phyloP scores from a whole-genome alignment of 2,329 filamentous ascomycete species.

The Ophiosphaerella korrae region DNA sequence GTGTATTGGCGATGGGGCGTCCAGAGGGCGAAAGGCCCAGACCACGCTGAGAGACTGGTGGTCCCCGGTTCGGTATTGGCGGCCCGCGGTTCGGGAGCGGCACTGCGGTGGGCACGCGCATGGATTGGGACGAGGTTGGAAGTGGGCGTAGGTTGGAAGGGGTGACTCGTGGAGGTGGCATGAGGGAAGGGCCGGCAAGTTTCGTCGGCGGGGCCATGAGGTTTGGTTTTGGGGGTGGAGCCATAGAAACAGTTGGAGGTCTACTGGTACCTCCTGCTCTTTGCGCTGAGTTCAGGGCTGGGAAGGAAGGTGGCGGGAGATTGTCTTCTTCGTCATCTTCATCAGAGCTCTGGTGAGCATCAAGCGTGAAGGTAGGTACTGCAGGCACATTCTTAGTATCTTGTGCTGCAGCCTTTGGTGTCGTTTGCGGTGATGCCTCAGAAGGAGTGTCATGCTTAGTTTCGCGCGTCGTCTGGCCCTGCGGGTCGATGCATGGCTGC shows the following conservation, averaged over 20 bases:
- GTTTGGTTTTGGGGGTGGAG: constrained; percentile 24
- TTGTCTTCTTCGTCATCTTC: constrained; percentile 41
- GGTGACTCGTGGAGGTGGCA: constrained; percentile 45
- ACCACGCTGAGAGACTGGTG: constrained; percentile 49
- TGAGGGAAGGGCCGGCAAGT: constrained; percentile 32
- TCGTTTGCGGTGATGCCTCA: constrained; percentile 34
- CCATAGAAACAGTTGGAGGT: constrained; percentile 18
- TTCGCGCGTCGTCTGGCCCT: constrained; percentile 10
- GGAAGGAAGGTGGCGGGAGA: constrained; percentile 50
- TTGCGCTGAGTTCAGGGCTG: constrained; percentile 55
- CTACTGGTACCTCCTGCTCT: constrained; percentile 40
- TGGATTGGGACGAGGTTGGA: constrained; percentile 32
- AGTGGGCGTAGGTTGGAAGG: constrained; percentile 44
- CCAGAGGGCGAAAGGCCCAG: constrained; percentile 41
- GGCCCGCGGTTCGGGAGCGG: constrained; percentile 56
- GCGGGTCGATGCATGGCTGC: constrained; percentile 21
- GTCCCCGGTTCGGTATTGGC: constrained; percentile 48
- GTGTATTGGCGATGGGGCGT: constrained; percentile 41
- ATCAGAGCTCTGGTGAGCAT: constrained; percentile 39
- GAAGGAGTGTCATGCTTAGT: neutral
- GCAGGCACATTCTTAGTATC: constrained; percentile 18
- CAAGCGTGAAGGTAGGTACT: constrained; percentile 46
- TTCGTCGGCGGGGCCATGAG: constrained; percentile 45
- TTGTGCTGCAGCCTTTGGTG: constrained; percentile 36
- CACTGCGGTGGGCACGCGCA: constrained; percentile 53